Evolutionary conservation across 2,329 filamentous ascomycete genomes (phyloP).

Genomic region (Daldinia eschscholtzii): DNA sequence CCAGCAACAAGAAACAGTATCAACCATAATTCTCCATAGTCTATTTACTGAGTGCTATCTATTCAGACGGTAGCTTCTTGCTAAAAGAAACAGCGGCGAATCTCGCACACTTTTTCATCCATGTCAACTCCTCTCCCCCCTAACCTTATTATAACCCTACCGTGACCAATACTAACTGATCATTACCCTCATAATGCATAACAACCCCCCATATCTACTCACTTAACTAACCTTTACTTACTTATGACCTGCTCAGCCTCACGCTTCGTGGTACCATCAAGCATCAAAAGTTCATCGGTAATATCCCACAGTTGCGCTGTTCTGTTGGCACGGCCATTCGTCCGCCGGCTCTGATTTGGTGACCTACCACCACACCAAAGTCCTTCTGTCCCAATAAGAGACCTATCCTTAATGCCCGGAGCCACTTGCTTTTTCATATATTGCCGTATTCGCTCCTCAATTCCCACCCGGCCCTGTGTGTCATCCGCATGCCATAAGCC

Average conservation of each 20-base stretch:
- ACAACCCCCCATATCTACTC: slow-evolving; percentile 3
- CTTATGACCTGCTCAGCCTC: neutral
- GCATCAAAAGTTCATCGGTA: slow-evolving; percentile 38
- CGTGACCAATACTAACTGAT: slow-evolving; percentile 11
- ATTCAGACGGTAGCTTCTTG: slow-evolving; percentile 4
- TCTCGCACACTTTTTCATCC: slow-evolving; percentile 8
- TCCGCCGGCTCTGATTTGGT: slow-evolving; percentile 3
- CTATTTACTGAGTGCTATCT: slow-evolving; percentile 7
- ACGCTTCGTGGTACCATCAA: slow-evolving; percentile 19
- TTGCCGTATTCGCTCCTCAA: slow-evolving; percentile 31
- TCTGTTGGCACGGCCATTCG: slow-evolving; percentile 3
- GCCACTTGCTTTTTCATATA: slow-evolving; percentile 18
- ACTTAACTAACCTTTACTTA: neutral
- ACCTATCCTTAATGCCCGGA: neutral
- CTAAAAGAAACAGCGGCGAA: neutral
- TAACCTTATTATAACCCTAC: slow-evolving; percentile 15
- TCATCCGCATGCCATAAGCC: slow-evolving; percentile 27
- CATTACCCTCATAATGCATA: slow-evolving; percentile 20
- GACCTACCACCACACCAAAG: neutral
- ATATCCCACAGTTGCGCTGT: slow-evolving; percentile 41
- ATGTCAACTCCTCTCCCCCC: slow-evolving; percentile 9
- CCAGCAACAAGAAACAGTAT: neutral
- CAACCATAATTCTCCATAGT: neutral
- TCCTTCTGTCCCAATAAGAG: slow-evolving; percentile 14
- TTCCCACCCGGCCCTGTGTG: slow-evolving; percentile 33